Evolutionary conservation across 257 asterid genomes (phyloP), one percentile per base, ranked within the genome.

Genomic region (Solanum bulbocastanum): DNA sequence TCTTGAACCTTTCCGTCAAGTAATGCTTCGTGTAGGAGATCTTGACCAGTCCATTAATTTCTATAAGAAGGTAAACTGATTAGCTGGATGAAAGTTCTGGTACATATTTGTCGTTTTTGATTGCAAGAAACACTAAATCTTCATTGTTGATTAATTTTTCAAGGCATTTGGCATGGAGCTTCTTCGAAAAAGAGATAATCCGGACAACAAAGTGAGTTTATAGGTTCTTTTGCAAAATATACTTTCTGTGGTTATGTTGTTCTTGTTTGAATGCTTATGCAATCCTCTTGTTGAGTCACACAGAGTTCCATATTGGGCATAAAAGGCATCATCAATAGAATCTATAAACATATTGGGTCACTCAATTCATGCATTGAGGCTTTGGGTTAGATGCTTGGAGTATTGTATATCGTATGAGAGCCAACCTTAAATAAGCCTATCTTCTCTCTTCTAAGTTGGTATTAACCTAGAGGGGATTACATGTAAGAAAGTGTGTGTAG

Each of bases 81-180:
- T 22, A 22, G 37, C 83, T 49, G 35, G 18, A 32, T 37, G 62
- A 68, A 86, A 74, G 68, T 30, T 49, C 86, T 49, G 3, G 32
- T 11, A 22, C 5, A 35, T 10, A 20, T 46, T 30, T 71, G 82
- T 69, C 37, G 6, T 69, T 44, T 66, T 74, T 20, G 10, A 36
- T 44, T 86, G 60, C 71, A 37, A 71, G 37, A 32, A 14, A 58
- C 25, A 39, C 72, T 52, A 36, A 74, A 60, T 75, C 52, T 56
- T 69, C 25, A 27, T 60, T 62, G 37, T 37, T 83, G 82, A 46
- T 89, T 79, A 65, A 84, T 81, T 49, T 88, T 32, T 56, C 42
- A 85, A 92, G 94, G 95, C 94, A 60, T 90, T 60, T 82, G 95
- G 95, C 86, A 93, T 93, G 95, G 89, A 91, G 87, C 94, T 93